These are phyloP conservation scores for Fusarium domesticum DNA, from an alignment of 2,329 filamentous ascomycete species.

Conservation along the genomic window DNA sequence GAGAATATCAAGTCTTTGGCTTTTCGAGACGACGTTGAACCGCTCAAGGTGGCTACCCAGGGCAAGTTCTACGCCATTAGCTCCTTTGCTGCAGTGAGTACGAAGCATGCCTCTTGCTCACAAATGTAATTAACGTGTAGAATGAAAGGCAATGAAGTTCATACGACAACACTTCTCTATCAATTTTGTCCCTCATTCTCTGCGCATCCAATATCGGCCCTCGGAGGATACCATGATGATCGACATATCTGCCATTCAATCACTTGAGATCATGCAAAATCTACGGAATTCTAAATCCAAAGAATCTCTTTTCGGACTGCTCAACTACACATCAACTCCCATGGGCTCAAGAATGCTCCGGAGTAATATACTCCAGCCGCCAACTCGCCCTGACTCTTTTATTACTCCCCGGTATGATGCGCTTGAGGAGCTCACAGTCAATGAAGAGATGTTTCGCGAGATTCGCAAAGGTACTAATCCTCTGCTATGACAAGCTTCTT, in stretches of 20 bases:
- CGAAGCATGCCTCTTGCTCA: accelerated
- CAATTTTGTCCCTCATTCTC: constrained; percentile 72
- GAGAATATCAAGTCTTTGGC: constrained; percentile 78
- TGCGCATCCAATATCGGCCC: constrained; percentile 82
- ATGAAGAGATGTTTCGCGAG: constrained; percentile 80
- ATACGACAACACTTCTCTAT: constrained; percentile 67
- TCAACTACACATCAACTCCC: constrained; percentile 81
- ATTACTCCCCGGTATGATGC: constrained; percentile 75
- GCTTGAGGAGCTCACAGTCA: constrained; percentile 74
- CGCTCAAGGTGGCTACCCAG: constrained; percentile 72
- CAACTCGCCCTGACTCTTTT: constrained; percentile 63
- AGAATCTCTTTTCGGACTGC: constrained; percentile 76
- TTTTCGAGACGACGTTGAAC: constrained; percentile 74
- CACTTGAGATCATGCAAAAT: constrained; percentile 89
- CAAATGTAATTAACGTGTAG: not conserved
- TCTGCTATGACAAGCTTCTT: accelerated
- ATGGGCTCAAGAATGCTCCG: constrained; percentile 85
- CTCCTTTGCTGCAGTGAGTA: constrained; percentile 76
- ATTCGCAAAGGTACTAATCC: constrained; percentile 61
- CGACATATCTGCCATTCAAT: constrained; percentile 80
- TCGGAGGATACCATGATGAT: constrained; percentile 96
- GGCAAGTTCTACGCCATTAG: constrained; percentile 87
- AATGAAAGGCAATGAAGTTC: constrained; percentile 70
- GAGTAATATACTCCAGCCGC: constrained; percentile 84
- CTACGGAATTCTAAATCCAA: constrained; percentile 72